Conservation (phyloP, 2,329 filamentous ascomycete genomes). For the Bipolaris gigantea region DNA sequence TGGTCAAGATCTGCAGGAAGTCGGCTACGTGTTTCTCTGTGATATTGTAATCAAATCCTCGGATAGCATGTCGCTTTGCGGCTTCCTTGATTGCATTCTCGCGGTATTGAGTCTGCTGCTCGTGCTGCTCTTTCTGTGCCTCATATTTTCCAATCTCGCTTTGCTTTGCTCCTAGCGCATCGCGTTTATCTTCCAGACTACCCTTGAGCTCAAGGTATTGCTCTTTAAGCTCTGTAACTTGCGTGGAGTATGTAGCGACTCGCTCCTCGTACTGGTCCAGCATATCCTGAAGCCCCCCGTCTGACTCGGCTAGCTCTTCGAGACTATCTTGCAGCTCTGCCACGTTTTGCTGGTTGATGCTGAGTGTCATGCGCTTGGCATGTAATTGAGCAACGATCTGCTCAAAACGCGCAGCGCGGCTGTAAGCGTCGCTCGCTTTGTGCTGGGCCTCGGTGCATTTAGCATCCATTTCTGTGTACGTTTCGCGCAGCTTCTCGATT, state of each 20-base stretch:
- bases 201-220: slow-evolving; percentile 67
- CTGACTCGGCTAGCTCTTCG: slow-evolving; percentile 75
- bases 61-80: slow-evolving; percentile 74
- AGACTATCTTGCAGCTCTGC: slow-evolving; percentile 71
- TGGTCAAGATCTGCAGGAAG: slow-evolving; percentile 78
- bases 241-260: slow-evolving; percentile 65
- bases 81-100: slow-evolving; percentile 75
- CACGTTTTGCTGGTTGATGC: slow-evolving; percentile 70
- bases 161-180: slow-evolving; percentile 51
- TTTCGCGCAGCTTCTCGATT: slow-evolving; percentile 56
- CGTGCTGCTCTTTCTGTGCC: slow-evolving; percentile 84
- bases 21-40: slow-evolving; percentile 71
- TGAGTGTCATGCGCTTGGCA: slow-evolving; percentile 74
- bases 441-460: slow-evolving; percentile 43
- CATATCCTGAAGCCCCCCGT: slow-evolving; percentile 71
- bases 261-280: slow-evolving; percentile 77
- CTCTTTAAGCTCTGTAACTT: slow-evolving; percentile 64
- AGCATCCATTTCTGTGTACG: slow-evolving; percentile 35
- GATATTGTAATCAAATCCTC: slow-evolving; percentile 79
- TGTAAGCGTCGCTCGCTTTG: slow-evolving; percentile 67
- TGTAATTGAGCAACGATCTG: slow-evolving; percentile 74
- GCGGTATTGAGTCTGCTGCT: slow-evolving; percentile 74
- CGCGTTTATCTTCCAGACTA: slow-evolving; percentile 52
- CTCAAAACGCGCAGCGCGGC: slow-evolving; percentile 72
- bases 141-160: slow-evolving; percentile 74